Percentiles rank a stretch among this genome's conserved stretches.
phyloP scores from a whole-genome alignment of 352 stramenopile species.

The Globisporangium yorkense region DNA sequence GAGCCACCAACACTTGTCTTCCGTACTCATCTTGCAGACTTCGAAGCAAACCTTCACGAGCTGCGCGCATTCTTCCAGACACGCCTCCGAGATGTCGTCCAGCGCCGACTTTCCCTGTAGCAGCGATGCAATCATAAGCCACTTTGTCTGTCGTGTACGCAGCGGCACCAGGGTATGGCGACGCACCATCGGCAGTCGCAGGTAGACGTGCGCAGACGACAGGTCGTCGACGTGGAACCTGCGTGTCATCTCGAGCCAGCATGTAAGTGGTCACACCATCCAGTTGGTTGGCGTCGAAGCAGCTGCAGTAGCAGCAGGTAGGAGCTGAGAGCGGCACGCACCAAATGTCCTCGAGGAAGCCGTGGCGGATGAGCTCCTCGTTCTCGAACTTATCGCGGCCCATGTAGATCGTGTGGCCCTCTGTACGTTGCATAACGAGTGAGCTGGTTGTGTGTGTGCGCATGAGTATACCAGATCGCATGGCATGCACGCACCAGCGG shows the following conservation, averaged over 20 bases:
- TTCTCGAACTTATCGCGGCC: conserved; percentile 99
- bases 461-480: background rate
- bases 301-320: background rate
- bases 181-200: conserved; percentile 86
- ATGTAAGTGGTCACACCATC: background rate
- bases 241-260: background rate
- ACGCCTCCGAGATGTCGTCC: conserved; percentile 73
- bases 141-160: background rate
- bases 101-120: conserved; percentile 60
- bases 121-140: background rate
- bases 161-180: background rate
- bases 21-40: too few species aligned
- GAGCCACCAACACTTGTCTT: background rate
- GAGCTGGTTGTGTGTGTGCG: background rate
- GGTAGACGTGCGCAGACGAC: conserved; percentile 97
- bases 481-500: conserved; percentile 44
- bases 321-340: conserved; percentile 11
- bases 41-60: conserved; percentile 80
- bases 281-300: background rate
- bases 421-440: conserved; percentile 15
- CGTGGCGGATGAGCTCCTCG: conserved; percentile 98
- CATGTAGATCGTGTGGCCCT: conserved; percentile 95
- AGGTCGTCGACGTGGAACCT: conserved; percentile 98
- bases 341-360: conserved; percentile 94
- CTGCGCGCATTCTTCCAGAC: conserved; percentile 87